phyloP scores from a whole-genome alignment of 164 flowering plant genomes.

The Dillenia suffruticosa region DNA sequence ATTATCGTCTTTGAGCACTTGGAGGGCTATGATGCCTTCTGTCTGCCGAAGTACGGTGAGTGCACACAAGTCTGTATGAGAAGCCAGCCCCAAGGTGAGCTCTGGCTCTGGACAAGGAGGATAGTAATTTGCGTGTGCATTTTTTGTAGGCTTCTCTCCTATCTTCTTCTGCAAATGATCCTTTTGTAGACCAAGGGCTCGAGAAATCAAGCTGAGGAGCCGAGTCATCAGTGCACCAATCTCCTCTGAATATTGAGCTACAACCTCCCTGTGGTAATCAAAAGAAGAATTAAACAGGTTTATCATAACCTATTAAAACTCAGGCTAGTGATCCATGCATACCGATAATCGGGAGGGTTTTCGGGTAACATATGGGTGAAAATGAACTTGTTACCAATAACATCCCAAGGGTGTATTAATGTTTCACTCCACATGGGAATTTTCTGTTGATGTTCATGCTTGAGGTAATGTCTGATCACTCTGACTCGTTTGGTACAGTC shows the following conservation, averaged over 20 bases:
- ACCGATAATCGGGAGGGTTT: conserved; percentile 5
- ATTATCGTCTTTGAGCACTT: conserved; percentile 19
- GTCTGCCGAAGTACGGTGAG: conserved; percentile 12
- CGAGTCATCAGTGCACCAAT: conserved; percentile 3
- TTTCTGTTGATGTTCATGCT: conserved; percentile 12
- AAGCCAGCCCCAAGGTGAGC: conserved; percentile 19
- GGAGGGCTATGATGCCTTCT: conserved; percentile 7
- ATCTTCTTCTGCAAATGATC: conserved; percentile 12
- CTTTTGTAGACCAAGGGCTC: conserved; percentile 12
- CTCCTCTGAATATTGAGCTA: conserved; percentile 16
- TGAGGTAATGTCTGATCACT: conserved; percentile 7
- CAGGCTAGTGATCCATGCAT: background rate
- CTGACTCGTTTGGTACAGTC: conserved; percentile 7
- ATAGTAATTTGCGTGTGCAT: conserved; percentile 16
- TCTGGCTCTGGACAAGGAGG: conserved; percentile 31
- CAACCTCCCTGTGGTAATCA: conserved; percentile 7
- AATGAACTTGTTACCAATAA: background rate
- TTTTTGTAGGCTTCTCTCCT: conserved; percentile 5
- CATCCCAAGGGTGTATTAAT: conserved; percentile 18
- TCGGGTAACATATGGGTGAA: conserved; percentile 1
- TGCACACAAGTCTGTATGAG: conserved; percentile 15
- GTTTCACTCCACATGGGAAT: conserved; percentile 21
- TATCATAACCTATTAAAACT: too few relatives aligned
- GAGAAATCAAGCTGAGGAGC: conserved; percentile 21
- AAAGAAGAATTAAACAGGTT: background rate